Evolutionary conservation across 805 yeast genomes (phyloP), one percentile per base, ranked within the genome.

Genomic region (Naumovozyma castellii): DNA sequence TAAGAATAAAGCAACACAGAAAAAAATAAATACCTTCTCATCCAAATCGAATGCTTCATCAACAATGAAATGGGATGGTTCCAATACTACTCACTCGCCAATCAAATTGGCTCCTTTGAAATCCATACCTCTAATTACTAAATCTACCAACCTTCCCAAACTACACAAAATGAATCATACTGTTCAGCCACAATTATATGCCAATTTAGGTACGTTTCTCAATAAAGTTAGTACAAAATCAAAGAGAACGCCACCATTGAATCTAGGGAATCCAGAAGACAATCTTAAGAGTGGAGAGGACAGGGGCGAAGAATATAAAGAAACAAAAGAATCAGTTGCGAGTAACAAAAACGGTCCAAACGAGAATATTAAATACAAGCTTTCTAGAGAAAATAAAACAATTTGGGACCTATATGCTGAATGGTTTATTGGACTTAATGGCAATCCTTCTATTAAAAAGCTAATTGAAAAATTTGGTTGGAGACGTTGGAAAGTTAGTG

Each of bases 401-500:
- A 53, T 62, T 1, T 59, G 62, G 64, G 66, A 62, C 43, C 41
- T 62, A 8, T 61, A 59, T 41, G 58, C 61, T 2, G 66, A 62
- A 40, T 62, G 66, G 66, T 62, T 56, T 35, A 49, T 56, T 40
- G 66, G 66, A 3, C 41, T 62, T n/a, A 57, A 56, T 35, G 61
- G 62, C 9, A 51, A 56, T 34, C 48, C 50, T 19, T 50, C 66
- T 5, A 57, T 62, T 15, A 53, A 53, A 28, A 49, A 48, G 15
- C 38, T 62, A 36, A 62, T 62, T 22, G 58, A 61, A 33, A 54
- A 48, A 10, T 61, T 55, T 43, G 66, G 66, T 5, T 57, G 57
- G 54, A 51, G 66, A 37, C 50, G 64, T 13, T 62, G 66, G 66
- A 62, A 62, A 42, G 66, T 62, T 3, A 53, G 56, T 27, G 64